A percentile compares a stretch with the other conserved stretches of the same genome.
phyloP scores from a whole-genome alignment of 139 green algal species.

The Nannochloris sp. region DNA sequence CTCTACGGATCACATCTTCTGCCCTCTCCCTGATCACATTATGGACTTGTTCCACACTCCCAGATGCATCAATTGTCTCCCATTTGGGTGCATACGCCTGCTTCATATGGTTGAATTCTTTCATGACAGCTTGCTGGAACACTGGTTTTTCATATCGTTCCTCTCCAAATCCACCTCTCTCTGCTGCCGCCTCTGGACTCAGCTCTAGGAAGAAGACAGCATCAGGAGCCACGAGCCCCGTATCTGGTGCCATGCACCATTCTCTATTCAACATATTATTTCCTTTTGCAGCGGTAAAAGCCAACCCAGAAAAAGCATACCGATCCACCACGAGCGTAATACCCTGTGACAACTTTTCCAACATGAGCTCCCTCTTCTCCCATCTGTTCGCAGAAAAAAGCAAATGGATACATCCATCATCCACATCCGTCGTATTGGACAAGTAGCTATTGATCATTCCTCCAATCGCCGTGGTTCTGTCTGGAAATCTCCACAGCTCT shows the following conservation, averaged over 20 bases:
- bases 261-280: conserved; percentile 47
- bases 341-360: conserved; percentile 54
- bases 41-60: conserved; percentile 20
- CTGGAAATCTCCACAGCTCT: conserved; percentile 86
- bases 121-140: conserved; percentile 51
- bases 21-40: conserved; percentile 16
- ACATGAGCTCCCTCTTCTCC: conserved; percentile 70
- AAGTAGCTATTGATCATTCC: conserved; percentile 85
- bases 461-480: conserved; percentile 76
- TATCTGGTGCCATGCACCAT: conserved; percentile 69
- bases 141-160: conserved; percentile 79
- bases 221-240: conserved; percentile 75
- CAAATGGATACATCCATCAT: conserved; percentile 76
- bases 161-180: conserved; percentile 69
- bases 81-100: not conserved
- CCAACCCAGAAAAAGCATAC: conserved; percentile 86
- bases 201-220: conserved; percentile 73
- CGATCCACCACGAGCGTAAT: conserved; percentile 87
- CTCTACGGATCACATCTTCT: conserved; percentile 4
- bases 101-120: conserved; percentile 9
- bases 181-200: conserved; percentile 37
- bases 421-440: conserved; percentile 41
- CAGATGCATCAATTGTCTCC: conserved; percentile 10
- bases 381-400: conserved; percentile 91
- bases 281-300: conserved; percentile 84